phyloP scores from a whole-genome alignment of 345 rosid genomes.

The Eucalyptus cladocalyx region DNA sequence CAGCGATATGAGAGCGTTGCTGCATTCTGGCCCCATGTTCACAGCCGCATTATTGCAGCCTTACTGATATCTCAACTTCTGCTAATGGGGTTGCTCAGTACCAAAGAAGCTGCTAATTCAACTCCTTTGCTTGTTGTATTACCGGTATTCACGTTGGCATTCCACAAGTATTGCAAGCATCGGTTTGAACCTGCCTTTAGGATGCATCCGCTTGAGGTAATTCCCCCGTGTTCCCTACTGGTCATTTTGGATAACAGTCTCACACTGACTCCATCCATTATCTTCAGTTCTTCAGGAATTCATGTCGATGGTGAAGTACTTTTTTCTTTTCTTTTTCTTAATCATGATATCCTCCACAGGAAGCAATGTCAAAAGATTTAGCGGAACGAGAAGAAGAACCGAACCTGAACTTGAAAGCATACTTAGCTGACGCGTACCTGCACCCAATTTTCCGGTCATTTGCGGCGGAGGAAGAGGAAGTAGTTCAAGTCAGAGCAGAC shows the following conservation, averaged over 20 bases:
- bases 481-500: background rate
- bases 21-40: constrained; percentile 99
- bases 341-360: constrained; percentile 1
- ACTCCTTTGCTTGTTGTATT: constrained; percentile 77
- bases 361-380: constrained; percentile 33
- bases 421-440: constrained; percentile 31
- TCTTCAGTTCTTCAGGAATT: background rate
- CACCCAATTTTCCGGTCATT: constrained; percentile 36
- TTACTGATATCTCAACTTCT: constrained; percentile 87
- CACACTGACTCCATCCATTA: background rate
- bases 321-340: background rate
- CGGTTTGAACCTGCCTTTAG: constrained; percentile 97
- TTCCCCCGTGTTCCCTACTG: background rate
- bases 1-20: constrained; percentile 91
- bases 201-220: constrained; percentile 84
- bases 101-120: constrained; percentile 85
- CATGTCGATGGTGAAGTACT: background rate
- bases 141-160: constrained; percentile 66
- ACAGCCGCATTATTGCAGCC: constrained; percentile 81
- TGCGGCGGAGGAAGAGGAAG: constrained; percentile 13
- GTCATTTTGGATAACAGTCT: background rate
- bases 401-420: constrained; percentile 18
- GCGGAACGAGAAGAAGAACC: constrained; percentile 14
- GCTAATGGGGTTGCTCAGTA: constrained; percentile 76
- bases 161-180: constrained; percentile 87